A percentile compares a stretch with the other conserved stretches of the same genome.
phyloP scores from a whole-genome alignment of 1,139 yeast genomes.

The Zygotorulaspora mrakii region DNA sequence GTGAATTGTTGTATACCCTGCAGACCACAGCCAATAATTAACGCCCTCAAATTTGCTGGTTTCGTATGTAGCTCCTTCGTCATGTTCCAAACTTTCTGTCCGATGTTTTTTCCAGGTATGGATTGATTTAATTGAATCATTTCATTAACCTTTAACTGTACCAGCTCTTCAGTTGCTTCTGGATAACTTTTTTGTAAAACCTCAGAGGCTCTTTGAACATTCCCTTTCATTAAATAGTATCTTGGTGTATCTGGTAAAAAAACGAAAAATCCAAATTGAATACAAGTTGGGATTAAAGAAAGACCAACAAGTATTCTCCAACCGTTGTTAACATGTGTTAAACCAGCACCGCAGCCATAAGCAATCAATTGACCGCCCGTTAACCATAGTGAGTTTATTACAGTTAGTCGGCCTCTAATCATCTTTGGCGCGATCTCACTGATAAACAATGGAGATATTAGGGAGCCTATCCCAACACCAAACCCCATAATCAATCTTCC shows the following conservation, averaged over 20 bases:
- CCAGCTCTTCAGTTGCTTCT: constrained; percentile 53
- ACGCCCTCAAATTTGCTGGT: constrained; percentile 83
- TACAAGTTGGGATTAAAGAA: constrained; percentile 79
- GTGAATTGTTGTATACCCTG: constrained; percentile 96
- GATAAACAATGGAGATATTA: constrained; percentile 85
- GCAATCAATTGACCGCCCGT: constrained; percentile 93
- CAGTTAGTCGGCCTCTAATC: constrained; percentile 81
- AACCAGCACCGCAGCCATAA: constrained; percentile 89
- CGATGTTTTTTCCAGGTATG: constrained; percentile 58
- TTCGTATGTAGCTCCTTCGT: constrained; percentile 65
- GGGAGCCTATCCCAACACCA: constrained; percentile 92
- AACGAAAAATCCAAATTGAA: constrained; percentile 71
- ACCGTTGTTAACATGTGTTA: constrained; percentile 68
- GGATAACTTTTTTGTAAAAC: constrained; percentile 60
- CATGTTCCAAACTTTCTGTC: constrained; percentile 55
- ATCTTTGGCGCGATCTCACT: constrained; percentile 89
- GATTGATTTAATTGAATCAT: constrained; percentile 54
- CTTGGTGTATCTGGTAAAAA: constrained; percentile 96
- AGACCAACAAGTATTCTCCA: constrained; percentile 93
- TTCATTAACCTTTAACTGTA: constrained; percentile 58
- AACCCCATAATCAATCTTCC: constrained; percentile 93
- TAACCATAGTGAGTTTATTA: constrained; percentile 44
- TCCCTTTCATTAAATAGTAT: constrained; percentile 69
- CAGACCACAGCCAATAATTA: constrained; percentile 82
- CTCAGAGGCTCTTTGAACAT: constrained; percentile 57